Percentiles rank a stretch among this genome's conserved stretches.
phyloP scores from a whole-genome alignment of 306 rosid species.

The Acmispon strigosus region DNA sequence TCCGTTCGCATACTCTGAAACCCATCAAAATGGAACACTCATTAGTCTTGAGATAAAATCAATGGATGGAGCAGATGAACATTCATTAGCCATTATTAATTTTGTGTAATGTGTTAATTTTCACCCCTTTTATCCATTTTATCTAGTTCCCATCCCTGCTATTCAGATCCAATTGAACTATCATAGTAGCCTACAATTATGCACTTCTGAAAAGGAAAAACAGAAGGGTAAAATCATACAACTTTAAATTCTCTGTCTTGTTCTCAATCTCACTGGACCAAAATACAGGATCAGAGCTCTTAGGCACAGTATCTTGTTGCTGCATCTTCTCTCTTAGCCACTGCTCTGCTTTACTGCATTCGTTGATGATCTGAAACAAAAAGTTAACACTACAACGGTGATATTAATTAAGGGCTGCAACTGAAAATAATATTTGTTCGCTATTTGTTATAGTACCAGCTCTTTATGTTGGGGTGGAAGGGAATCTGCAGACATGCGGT shows the following conservation, averaged over 20 bases:
- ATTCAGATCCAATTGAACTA: constrained; percentile 13
- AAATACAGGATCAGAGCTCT: constrained; percentile 49
- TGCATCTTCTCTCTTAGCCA: constrained; percentile 70
- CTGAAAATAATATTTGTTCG: background rate
- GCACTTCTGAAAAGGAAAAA: constrained; percentile 5
- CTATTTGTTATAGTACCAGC: constrained; percentile 15
- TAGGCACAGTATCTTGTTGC: constrained; percentile 59
- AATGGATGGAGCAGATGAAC: constrained; percentile 3
- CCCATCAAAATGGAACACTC: constrained; percentile 3
- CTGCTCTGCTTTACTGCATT: constrained; percentile 74
- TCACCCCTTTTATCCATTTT: too few species aligned
- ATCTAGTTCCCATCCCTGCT: too few species aligned
- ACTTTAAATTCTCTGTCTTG: constrained; percentile 51
- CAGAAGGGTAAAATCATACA: constrained; percentile 34
- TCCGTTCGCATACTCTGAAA: constrained; percentile 56
- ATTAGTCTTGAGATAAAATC: constrained; percentile 14
- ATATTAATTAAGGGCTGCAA: background rate
- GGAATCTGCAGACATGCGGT: constrained; percentile 27
- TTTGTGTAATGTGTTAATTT: too few species aligned
- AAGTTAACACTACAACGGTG: constrained; percentile 1
- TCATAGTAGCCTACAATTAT: background rate
- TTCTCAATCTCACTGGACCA: constrained; percentile 52
- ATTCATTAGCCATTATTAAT: background rate
- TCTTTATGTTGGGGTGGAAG: constrained; percentile 32
- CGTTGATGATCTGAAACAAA: constrained; percentile 32